Percentiles rank a stretch among this genome's conserved stretches.
phyloP scores from a whole-genome alignment of 176 grass and related monocot species.

The Triticum urartu region DNA sequence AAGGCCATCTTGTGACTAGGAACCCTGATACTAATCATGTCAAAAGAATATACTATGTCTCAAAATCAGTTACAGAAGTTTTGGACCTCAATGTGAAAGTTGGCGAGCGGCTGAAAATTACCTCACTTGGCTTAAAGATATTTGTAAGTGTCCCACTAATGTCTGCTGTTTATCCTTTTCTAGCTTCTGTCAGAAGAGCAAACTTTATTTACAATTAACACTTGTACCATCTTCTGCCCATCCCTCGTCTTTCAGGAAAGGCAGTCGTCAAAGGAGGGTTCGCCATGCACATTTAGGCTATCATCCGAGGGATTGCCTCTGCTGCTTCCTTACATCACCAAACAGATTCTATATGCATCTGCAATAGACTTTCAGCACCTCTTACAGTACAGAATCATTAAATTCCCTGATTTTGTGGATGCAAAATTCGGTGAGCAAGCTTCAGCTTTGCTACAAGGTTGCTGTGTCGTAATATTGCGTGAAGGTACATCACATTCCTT shows the following conservation, averaged over 20 bases:
- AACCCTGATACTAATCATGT: conserved; percentile 78
- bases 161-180: not conserved
- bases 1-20: conserved; percentile 76
- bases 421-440: conserved; percentile 65
- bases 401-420: conserved; percentile 88
- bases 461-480: conserved; percentile 62
- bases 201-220: not conserved
- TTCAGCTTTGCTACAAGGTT: conserved; percentile 63
- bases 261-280: conserved; percentile 69
- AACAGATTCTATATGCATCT: conserved; percentile 73
- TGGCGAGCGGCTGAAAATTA: conserved; percentile 81
- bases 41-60: conserved; percentile 97
- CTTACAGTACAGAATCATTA: conserved; percentile 76
- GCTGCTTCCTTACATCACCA: conserved; percentile 80
- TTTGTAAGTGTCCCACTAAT: conserved; percentile 68
- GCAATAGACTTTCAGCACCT: conserved; percentile 79
- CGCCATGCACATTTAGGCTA: conserved; percentile 76
- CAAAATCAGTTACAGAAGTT: conserved; percentile 76
- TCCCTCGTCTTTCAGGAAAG: conserved; percentile 64
- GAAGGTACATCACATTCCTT: conserved; percentile 55
- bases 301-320: conserved; percentile 94
- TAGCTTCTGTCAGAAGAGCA: not conserved
- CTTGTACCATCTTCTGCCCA: not conserved
- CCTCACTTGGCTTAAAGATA: conserved; percentile 91
- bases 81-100: conserved; percentile 78